Evolutionary conservation across 305 asterid species (phyloP).

Genomic region (Ajuga reptans): DNA sequence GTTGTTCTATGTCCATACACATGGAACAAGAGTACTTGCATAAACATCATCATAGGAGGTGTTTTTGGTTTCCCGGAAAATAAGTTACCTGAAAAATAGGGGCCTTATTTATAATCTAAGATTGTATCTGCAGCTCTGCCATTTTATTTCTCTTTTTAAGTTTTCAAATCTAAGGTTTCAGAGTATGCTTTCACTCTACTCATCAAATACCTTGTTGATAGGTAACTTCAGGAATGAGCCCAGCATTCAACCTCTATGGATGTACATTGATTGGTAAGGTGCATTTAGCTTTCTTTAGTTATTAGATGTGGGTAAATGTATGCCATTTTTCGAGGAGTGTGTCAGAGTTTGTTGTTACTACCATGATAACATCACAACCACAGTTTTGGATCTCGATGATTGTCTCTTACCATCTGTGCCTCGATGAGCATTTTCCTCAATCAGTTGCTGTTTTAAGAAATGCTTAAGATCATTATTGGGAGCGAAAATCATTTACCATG

Average conservation of each 20-base stretch:
- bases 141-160: background rate
- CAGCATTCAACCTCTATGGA: constrained; percentile 61
- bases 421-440: no score
- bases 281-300: background rate
- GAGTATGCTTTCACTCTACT: background rate
- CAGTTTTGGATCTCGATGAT: background rate
- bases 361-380: background rate
- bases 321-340: background rate
- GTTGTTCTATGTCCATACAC: background rate
- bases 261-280: constrained; percentile 65
- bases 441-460: no score
- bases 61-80: no score
- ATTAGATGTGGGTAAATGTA: background rate
- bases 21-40: no score
- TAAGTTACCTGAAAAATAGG: background rate
- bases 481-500: no score
- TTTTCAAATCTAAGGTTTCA: no score
- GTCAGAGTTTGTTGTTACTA: background rate
- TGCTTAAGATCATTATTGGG: no score
- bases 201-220: constrained; percentile 23
- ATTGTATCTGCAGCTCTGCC: background rate
- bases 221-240: constrained; percentile 90
- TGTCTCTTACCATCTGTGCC: background rate
- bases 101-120: background rate
- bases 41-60: no score